Conservation (phyloP, 495 filamentous ascomycete species). For the Penicillium cinerascens region DNA sequence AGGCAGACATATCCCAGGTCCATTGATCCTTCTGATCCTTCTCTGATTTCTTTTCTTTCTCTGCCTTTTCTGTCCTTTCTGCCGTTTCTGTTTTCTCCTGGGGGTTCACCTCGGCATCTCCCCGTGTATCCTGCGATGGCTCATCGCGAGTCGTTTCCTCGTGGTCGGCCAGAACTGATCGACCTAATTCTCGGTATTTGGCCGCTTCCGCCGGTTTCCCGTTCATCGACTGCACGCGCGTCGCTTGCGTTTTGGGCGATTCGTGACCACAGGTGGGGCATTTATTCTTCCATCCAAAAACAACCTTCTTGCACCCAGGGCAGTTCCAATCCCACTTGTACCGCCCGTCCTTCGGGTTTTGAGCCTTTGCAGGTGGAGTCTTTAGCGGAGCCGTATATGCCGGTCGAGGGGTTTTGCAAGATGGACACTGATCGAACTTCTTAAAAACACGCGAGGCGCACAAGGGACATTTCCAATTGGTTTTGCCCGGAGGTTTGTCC, state of each 20-base stretch:
- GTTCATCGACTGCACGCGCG: not conserved
- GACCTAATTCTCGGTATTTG: slow-evolving; percentile 23
- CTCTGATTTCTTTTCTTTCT: slow-evolving; percentile 3
- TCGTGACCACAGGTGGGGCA: slow-evolving; percentile 4
- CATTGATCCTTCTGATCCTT: slow-evolving; percentile 22
- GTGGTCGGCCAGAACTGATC: slow-evolving; percentile 10
- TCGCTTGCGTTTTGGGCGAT: not conserved
- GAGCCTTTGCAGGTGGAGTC: not conserved
- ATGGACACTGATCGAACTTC: slow-evolving; percentile 24
- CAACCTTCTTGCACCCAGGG: not conserved
- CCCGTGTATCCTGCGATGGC: not conserved
- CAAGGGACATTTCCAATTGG: slow-evolving; percentile 35
- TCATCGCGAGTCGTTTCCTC: not conserved
- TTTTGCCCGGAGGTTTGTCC: slow-evolving; percentile 1
- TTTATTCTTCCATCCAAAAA: not conserved
- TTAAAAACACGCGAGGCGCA: slow-evolving; percentile 26
- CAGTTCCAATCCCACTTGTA: slow-evolving; percentile 8
- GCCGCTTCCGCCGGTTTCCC: slow-evolving; percentile 3
- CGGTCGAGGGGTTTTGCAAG: slow-evolving; percentile 28
- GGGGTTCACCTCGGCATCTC: not conserved
- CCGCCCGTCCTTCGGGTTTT: not conserved
- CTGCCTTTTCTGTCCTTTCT: slow-evolving; percentile 1
- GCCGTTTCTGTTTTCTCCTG: not conserved
- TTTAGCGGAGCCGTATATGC: slow-evolving; percentile 1
- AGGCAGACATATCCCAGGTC: slow-evolving; percentile 36